Conservation (phyloP, 805 yeast species). For the Saccharomyces kudriavzevii region DNA sequence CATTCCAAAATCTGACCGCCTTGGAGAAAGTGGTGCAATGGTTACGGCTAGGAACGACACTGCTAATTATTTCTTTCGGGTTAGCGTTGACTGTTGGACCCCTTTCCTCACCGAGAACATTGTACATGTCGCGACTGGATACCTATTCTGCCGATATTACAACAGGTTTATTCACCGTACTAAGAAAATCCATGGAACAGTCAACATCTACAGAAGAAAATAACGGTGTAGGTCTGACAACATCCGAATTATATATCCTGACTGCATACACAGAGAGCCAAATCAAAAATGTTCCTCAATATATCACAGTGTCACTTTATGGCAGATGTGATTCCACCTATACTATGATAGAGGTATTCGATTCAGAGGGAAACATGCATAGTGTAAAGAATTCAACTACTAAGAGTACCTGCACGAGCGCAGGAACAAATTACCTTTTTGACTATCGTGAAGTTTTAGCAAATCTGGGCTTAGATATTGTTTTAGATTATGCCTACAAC, state of each 20-base stretch:
- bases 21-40: slow-evolving; percentile 18
- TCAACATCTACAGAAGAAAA: slow-evolving; percentile 19
- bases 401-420: slow-evolving; percentile 8
- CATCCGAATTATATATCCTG: slow-evolving; percentile 23
- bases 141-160: slow-evolving; percentile 21
- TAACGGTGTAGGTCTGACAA: slow-evolving; percentile 27
- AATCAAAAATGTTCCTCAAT: slow-evolving; percentile 22
- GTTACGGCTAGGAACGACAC: slow-evolving; percentile 17
- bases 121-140: slow-evolving; percentile 20
- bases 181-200: slow-evolving; percentile 19
- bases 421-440: slow-evolving; percentile 17
- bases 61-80: slow-evolving; percentile 14
- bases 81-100: slow-evolving; percentile 19
- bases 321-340: slow-evolving; percentile 21
- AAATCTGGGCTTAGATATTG: slow-evolving; percentile 22
- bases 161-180: slow-evolving; percentile 19
- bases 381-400: slow-evolving; percentile 10
- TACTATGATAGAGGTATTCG: slow-evolving; percentile 4
- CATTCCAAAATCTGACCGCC: slow-evolving; percentile 19
- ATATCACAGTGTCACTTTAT: slow-evolving; percentile 18
- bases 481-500: slow-evolving; percentile 26
- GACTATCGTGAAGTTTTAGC: slow-evolving; percentile 23
- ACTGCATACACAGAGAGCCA: slow-evolving; percentile 23
- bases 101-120: slow-evolving; percentile 9
- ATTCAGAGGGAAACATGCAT: slow-evolving; percentile 3